A percentile compares a stretch with the other conserved stretches of the same genome.
Evolutionary conservation across 2,329 filamentous ascomycete genomes (phyloP).

Genomic region (Achaetomium macrosporum): DNA sequence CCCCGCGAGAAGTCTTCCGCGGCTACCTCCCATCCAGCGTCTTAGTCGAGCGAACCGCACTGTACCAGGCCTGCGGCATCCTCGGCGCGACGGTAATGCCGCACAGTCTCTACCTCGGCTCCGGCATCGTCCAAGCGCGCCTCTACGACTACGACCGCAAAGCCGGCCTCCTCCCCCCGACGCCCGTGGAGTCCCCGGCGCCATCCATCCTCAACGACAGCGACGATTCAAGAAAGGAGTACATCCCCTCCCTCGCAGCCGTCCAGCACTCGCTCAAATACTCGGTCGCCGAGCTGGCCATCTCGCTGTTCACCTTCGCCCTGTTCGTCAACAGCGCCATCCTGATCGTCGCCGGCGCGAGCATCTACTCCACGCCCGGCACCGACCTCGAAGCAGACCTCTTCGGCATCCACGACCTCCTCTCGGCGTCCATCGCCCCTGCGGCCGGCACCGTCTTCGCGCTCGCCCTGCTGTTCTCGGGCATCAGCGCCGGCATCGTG

Average conservation of each 20-base stretch:
- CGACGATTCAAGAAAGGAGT: constrained; percentile 47
- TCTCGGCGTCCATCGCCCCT: constrained; percentile 62
- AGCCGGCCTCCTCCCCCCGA: constrained; percentile 45
- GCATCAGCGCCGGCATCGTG: constrained; percentile 64
- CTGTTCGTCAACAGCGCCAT: constrained; percentile 81
- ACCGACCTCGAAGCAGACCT: constrained; percentile 62
- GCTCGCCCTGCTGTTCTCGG: constrained; percentile 60
- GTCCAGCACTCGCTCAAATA: constrained; percentile 69
- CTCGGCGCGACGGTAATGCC: constrained; percentile 72
- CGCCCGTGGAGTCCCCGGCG: constrained; percentile 23
- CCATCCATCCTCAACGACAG: constrained; percentile 21
- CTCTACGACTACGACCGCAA: constrained; percentile 58
- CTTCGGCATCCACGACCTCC: constrained; percentile 73
- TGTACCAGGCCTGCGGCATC: constrained; percentile 69
- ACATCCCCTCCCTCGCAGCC: constrained; percentile 65
- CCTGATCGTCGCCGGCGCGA: constrained; percentile 73
- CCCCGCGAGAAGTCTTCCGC: constrained; percentile 53
- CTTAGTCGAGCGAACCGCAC: constrained; percentile 50
- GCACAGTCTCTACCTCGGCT: constrained; percentile 62
- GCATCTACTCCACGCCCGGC: constrained; percentile 50
- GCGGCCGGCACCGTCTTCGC: constrained; percentile 72
- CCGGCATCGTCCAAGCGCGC: constrained; percentile 62
- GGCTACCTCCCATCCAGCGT: constrained; percentile 59
- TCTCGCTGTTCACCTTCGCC: constrained; percentile 76
- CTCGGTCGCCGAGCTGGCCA: constrained; percentile 62